These are phyloP conservation scores for Excoecaria cochinchinensis DNA, from an alignment of 345 rosid genomes.

Conservation along the genomic window DNA sequence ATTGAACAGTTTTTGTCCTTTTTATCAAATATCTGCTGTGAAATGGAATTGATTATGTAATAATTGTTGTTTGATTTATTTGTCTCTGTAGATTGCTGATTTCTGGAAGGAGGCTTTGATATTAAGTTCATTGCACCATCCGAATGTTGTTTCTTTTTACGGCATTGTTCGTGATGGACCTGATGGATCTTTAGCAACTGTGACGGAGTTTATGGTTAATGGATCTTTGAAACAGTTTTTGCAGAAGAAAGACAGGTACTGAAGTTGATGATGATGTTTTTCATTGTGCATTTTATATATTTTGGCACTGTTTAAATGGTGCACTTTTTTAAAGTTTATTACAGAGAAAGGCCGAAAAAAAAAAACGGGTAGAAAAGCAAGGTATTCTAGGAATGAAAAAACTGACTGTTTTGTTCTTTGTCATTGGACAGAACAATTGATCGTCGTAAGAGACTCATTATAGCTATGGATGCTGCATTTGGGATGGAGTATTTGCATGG, in stretches of 20 bases:
- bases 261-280: conserved; percentile 21
- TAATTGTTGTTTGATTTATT: conserved; percentile 17
- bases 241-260: conserved; percentile 94
- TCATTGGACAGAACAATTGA: conserved; percentile 76
- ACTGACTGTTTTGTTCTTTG: conserved; percentile 19
- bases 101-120: conserved; percentile 97
- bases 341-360: not conserved
- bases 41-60: conserved; percentile 8
- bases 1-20: not conserved
- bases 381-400: not conserved
- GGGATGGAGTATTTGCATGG: conserved; percentile 99
- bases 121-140: conserved; percentile 96
- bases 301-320: not conserved
- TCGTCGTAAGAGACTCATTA: conserved; percentile 97
- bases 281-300: conserved; percentile 16
- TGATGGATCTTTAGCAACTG: conserved; percentile 92
- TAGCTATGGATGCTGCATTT: conserved; percentile 97
- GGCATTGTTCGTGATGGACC: conserved; percentile 99
- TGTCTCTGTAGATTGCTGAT: conserved; percentile 75
- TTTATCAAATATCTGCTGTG: conserved; percentile 4
- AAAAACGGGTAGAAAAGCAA: conserved; percentile 7
- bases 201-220: conserved; percentile 96
- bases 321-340: too few relatives aligned
- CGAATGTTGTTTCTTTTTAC: conserved; percentile 95
- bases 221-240: conserved; percentile 97